phyloP scores from a whole-genome alignment of 1,284 basidiomycete genomes.

The Athelia psychrophila region DNA sequence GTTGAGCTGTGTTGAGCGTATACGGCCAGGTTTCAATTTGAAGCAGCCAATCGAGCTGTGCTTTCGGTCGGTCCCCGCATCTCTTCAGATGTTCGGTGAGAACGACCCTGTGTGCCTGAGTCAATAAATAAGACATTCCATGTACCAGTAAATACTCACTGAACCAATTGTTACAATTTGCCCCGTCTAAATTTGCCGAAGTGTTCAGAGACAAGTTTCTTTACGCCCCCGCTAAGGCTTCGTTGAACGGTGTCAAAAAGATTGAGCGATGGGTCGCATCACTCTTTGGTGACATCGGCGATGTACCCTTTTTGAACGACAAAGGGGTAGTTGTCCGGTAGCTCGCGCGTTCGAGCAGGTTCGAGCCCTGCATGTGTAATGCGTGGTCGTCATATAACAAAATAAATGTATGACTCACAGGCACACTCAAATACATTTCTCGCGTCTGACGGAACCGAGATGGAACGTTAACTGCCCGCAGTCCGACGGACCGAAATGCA shows the following conservation, averaged over 20 bases:
- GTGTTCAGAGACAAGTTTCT: slow-evolving; percentile 38
- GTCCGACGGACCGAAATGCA: no score
- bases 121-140: neutral
- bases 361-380: no score
- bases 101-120: slow-evolving; percentile 32
- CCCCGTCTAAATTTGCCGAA: slow-evolving; percentile 55
- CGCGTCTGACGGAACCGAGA: no score
- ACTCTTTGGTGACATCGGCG: slow-evolving; percentile 37
- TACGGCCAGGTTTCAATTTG: slow-evolving; percentile 52
- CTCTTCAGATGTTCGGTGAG: slow-evolving; percentile 45
- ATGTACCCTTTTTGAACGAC: slow-evolving; percentile 55
- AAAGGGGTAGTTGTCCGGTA: slow-evolving; percentile 66
- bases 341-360: slow-evolving; percentile 62
- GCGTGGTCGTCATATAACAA: no score
- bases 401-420: no score
- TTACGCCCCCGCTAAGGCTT: slow-evolving; percentile 38
- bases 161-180: slow-evolving; percentile 45
- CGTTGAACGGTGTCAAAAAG: slow-evolving; percentile 45
- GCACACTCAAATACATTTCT: no score
- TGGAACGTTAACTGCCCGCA: no score
- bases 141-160: slow-evolving; percentile 39
- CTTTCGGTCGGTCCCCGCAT: slow-evolving; percentile 35
- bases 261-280: slow-evolving; percentile 43
- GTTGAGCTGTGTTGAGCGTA: slow-evolving; percentile 53
- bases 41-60: slow-evolving; percentile 49